Evolutionary conservation across 148 eudicot genomes (phyloP).

Genomic region (Cornus suecica): DNA sequence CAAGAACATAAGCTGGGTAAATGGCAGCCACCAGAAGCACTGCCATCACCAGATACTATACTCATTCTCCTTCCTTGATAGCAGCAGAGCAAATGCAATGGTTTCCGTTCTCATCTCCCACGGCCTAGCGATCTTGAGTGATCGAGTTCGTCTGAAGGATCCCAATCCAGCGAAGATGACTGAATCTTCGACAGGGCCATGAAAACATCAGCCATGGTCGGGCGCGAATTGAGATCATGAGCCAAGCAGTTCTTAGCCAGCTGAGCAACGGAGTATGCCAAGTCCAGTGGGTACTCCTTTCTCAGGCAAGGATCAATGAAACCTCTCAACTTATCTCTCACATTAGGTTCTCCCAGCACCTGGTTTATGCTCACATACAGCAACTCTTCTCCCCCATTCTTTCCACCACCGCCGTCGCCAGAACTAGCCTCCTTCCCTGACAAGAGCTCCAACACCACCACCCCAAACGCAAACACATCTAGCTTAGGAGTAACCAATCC

Average conservation of each 20-base stretch:
- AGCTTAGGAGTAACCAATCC: conserved; percentile 68
- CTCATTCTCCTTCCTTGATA: too few species aligned
- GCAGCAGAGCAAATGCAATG: too few species aligned
- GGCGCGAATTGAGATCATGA: conserved; percentile 50
- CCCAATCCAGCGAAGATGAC: conserved; percentile 76
- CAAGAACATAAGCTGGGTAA: too few species aligned
- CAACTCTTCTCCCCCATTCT: conserved; percentile 18
- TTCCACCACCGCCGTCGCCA: background rate
- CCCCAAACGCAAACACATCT: conserved; percentile 74
- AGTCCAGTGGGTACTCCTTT: conserved; percentile 57
- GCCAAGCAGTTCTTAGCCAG: conserved; percentile 58
- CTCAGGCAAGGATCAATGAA: conserved; percentile 57
- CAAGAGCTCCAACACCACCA: conserved; percentile 57
- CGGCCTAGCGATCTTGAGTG: conserved; percentile 30
- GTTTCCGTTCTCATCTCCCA: conserved; percentile 8
- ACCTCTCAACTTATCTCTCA: conserved; percentile 53
- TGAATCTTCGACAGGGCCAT: conserved; percentile 52
- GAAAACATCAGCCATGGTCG: conserved; percentile 48
- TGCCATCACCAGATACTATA: too few species aligned
- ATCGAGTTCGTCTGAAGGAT: conserved; percentile 59
- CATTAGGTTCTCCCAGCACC: conserved; percentile 57
- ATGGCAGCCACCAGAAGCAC: too few species aligned
- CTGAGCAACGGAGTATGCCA: conserved; percentile 71
- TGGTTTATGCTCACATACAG: conserved; percentile 25
- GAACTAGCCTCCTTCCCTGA: conserved; percentile 60